Evolutionary conservation across 2,329 filamentous ascomycete species (phyloP), one percentile per base, ranked within the genome.

Genomic region (Verticillium longisporum): DNA sequence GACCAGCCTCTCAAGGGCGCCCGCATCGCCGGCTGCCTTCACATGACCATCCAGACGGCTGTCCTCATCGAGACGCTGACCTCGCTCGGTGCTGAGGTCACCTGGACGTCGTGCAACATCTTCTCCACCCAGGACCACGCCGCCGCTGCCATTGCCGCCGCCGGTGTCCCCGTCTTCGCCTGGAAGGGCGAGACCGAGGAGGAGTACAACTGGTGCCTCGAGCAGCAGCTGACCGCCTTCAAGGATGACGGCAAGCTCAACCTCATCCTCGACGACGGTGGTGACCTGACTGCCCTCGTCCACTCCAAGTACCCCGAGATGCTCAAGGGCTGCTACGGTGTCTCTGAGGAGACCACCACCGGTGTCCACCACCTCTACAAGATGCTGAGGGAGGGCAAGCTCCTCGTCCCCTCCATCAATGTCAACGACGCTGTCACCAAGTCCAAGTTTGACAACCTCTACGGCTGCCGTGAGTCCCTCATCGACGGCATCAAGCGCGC

Each of bases 371-470:
- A 98, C 85, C 87, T 99, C 65, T 99, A 98, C 90, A 87, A 88
- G 76, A 97, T 97, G 93, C 83, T 98, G 78, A 97, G 95, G 87
- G 88, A 91, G 71, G 86, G 86, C 77, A 85, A 87, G 79, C 92
- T 98, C 68, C 89, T 97, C 66, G 91, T 97, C 69, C 95, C 95
- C 69, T 86, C 94, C 80, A 92, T 98, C 88, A 99, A 99, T 81
- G 94, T 99, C 86, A 98, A 99, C 84, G 94, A 99, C 88, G 93
- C 90, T 63, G 94, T 99, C 76, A 99, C 95, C 80, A 99, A 98
- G 89, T 97, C 92, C 82, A 99, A 99, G 88, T 99, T 99, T 78
- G 95, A 98, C 88, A 99, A 99, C 89, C 83, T 98, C 68, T 99
- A 98, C 87, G 94, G 95, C 75, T 98, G 95, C 92, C 89, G 92